A percentile compares a stretch with the other conserved stretches of the same genome.
Evolutionary conservation across 2,329 filamentous ascomycete species (phyloP).

Genomic region (Colletotrichum liaoningense): DNA sequence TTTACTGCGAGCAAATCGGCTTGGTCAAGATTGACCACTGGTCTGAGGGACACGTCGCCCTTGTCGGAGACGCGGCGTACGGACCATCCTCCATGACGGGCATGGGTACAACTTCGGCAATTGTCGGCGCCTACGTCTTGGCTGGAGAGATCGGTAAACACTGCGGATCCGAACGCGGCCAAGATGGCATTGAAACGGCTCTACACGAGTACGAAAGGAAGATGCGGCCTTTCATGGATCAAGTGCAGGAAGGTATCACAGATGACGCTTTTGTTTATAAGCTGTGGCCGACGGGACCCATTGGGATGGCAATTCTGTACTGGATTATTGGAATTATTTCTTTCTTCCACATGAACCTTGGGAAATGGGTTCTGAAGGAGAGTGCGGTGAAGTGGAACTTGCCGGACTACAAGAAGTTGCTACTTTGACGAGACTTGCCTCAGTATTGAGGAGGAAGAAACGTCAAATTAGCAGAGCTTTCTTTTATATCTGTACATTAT

Average conservation of each 20-base stretch:
- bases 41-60: slow-evolving; percentile 57
- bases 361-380: slow-evolving; percentile 1
- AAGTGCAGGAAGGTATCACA: slow-evolving; percentile 48
- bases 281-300: slow-evolving; percentile 14
- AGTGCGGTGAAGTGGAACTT: slow-evolving; percentile 1
- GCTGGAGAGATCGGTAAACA: slow-evolving; percentile 61
- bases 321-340: slow-evolving; percentile 19
- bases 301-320: slow-evolving; percentile 15
- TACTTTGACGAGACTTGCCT: not conserved
- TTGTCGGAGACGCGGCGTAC: slow-evolving; percentile 66
- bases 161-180: slow-evolving; percentile 37
- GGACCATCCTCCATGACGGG: slow-evolving; percentile 60
- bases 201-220: slow-evolving; percentile 55
- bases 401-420: not conserved
- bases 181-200: slow-evolving; percentile 38
- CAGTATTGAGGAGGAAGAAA: not conserved
- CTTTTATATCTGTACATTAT: not conserved
- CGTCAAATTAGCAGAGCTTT: not conserved
- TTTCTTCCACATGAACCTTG: slow-evolving; percentile 23
- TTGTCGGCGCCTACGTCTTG: slow-evolving; percentile 65
- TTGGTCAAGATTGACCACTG: slow-evolving; percentile 57
- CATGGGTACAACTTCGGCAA: slow-evolving; percentile 60
- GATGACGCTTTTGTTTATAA: slow-evolving; percentile 12
- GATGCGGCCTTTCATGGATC: slow-evolving; percentile 56
- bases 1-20: slow-evolving; percentile 57